Evolutionary conservation across 73 alveolate species (phyloP), one percentile per base, ranked within the genome.

Genomic region (Symbiodinium pilosum): DNA sequence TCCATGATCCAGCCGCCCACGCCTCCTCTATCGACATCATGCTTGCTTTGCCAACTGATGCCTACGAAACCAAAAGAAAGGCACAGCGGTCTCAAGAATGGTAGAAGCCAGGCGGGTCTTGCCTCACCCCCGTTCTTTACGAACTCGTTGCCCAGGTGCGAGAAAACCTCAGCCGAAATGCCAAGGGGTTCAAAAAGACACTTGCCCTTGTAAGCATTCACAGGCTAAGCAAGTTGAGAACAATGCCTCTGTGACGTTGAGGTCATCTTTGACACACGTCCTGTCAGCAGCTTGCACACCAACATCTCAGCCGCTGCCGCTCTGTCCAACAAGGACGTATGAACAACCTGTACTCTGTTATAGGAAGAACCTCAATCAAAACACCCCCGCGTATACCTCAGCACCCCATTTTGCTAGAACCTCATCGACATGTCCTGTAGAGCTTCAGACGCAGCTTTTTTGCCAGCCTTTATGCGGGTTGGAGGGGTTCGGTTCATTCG

Each of bases 221-320:
- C 59, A 6, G 39, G 77, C 32, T 5, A 18, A 2, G 77, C 59
- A 56, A 3, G 69, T 40, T 43, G 43, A 39, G 32, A 20, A 36
- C 77, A 30, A 14, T 4, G 99, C 99, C 93, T 99, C 99, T 21
- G 99, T 99, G 36, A 99, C 99, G 99, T 99, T 99, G 39, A 99
- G 97, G 69, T 99, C 99, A 84, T 99, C 99, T 94, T 99, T 99
- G 43, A 99, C 99, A 77, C 99, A 99, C 43, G 99, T 99, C 96
- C 96, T 88, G 21, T 20, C 21, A 47, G 59, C 59, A 47, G 59
- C 59, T 47, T 14, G 59, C 59, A 47, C 21, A 47, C 59, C 59
- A 6, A 9, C 14, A 47, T 47, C 59, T 14, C 59, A 47, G 6
- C 14, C 59, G 59, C 59, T 14, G 59, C 59, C 14, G 14, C 59